These are phyloP conservation scores for Fusarium longipes DNA, from an alignment of 2,329 filamentous ascomycete genomes.

Conservation along the genomic window DNA sequence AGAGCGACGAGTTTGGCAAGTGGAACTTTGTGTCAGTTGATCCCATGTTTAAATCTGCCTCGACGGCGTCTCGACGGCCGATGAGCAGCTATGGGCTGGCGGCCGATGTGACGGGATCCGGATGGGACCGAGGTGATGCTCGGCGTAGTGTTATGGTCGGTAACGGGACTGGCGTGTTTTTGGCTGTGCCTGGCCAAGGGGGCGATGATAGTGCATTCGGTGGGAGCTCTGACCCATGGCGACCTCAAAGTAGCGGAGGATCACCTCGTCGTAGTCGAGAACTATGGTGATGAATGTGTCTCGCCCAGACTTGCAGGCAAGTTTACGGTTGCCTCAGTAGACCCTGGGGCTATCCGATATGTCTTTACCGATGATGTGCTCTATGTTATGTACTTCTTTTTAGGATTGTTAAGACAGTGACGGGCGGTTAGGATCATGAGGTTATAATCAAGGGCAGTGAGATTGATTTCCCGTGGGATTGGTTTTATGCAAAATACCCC, in stretches of 20 bases:
- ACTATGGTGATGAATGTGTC: constrained; percentile 36
- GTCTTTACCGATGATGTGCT: constrained; percentile 17
- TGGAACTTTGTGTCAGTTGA: constrained; percentile 68
- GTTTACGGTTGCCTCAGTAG: background rate
- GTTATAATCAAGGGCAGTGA: constrained; percentile 10
- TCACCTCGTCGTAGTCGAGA: constrained; percentile 44
- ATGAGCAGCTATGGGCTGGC: constrained; percentile 68
- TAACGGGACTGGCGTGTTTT: constrained; percentile 63
- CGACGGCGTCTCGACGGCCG: constrained; percentile 54
- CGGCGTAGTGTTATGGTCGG: constrained; percentile 66
- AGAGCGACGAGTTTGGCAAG: constrained; percentile 67
- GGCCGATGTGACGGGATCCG: constrained; percentile 60
- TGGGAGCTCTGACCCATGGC: constrained; percentile 42
- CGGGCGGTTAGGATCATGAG: constrained; percentile 10
- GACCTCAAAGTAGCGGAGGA: constrained; percentile 57
- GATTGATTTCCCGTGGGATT: constrained; percentile 27
- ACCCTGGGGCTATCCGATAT: background rate
- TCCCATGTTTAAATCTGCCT: constrained; percentile 47
- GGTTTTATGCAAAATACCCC: constrained; percentile 40
- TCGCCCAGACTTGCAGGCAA: background rate
- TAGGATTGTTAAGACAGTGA: background rate
- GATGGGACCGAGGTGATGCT: constrained; percentile 64
- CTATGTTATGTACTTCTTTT: constrained; percentile 13
- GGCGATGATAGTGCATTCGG: constrained; percentile 15
- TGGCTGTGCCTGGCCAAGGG: constrained; percentile 59